Evolutionary conservation across 306 rosid species (phyloP).

Genomic region (Abrus precatorius): DNA sequence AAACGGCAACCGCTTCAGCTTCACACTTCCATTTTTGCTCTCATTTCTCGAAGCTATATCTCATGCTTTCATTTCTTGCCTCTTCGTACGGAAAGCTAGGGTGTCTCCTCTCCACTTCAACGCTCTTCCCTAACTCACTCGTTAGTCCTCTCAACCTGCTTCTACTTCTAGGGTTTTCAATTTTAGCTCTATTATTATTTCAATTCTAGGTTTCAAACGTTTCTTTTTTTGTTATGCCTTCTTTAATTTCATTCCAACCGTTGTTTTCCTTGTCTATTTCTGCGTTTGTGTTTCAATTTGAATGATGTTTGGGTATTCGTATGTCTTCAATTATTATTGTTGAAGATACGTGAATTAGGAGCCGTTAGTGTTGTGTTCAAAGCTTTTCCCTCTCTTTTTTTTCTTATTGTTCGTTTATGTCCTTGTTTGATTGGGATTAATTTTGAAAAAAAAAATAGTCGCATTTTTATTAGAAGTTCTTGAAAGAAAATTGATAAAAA

Average conservation of each 20-base stretch:
- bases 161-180: slow-evolving; percentile 41
- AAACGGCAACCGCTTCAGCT: slow-evolving; percentile 14
- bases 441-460: too few relatives aligned
- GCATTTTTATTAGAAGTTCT: too few relatives aligned
- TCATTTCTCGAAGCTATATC: too few relatives aligned
- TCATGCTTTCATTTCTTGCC: too few relatives aligned
- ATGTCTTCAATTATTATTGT: neutral
- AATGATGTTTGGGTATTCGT: neutral
- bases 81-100: slow-evolving; percentile 23
- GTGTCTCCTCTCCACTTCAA: slow-evolving; percentile 16
- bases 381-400: neutral
- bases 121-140: slow-evolving; percentile 18
- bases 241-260: neutral
- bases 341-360: slow-evolving; percentile 5
- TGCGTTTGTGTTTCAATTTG: neutral
- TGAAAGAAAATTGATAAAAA: too few relatives aligned
- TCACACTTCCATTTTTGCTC: neutral
- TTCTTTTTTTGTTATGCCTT: neutral
- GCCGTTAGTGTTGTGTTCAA: neutral
- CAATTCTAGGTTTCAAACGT: neutral
- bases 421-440: too few relatives aligned
- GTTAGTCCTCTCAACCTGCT: slow-evolving; percentile 44
- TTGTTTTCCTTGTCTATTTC: neutral
- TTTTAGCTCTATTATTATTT: neutral
- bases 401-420: neutral